Evolutionary conservation across 192 early-diverging fungal species (phyloP), one percentile per base, ranked within the genome.

Genomic region (Podila clonocystis): DNA sequence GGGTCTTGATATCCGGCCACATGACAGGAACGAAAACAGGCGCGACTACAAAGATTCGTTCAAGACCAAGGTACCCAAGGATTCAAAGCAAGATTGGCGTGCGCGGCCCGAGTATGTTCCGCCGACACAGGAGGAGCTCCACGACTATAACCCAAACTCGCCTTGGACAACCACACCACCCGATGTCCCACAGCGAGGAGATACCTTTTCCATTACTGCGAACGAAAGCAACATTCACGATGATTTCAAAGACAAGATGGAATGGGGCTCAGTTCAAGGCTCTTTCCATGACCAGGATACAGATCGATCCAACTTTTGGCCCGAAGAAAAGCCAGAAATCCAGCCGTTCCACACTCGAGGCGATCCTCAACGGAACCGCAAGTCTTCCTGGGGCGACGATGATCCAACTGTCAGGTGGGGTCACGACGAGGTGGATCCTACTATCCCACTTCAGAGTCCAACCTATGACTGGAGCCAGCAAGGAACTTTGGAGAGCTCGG

Each of bases 121-220:
- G 15, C 58, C 70, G 0, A 52, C 65, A 9, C 34, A 79, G 38
- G 36, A 67, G 24, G 65, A 31, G 52, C 50, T 63, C 48, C 70
- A 58, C 9, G 63, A 68, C 9, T 79, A 72, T 20, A 79, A 66
- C 65, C 76, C 76, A 0, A 63, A 50, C 17, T 67, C 65, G 5
- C 50, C 72, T 20, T 79, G 76, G 76, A 79, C 76, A 5, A 79
- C 70, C 5, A 72, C 76, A 29, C 76, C 76, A 19, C 76, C 76
- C 15, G 76, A 79, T 49, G 52, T 26, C 19, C 55, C 65, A 30
- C 17, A 28, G 2, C 36, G 31, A 1, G 55, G 52, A 12, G 60
- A 55, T n/a, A 26, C 22, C 55, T 30, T 48, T 33, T 30, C 61
- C 30, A 58, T 15, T 31, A 30, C 67, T 33, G 36, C 62, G 7